Evolutionary conservation across 1,139 yeast genomes (phyloP).

Genomic region (Pichia sp.): DNA sequence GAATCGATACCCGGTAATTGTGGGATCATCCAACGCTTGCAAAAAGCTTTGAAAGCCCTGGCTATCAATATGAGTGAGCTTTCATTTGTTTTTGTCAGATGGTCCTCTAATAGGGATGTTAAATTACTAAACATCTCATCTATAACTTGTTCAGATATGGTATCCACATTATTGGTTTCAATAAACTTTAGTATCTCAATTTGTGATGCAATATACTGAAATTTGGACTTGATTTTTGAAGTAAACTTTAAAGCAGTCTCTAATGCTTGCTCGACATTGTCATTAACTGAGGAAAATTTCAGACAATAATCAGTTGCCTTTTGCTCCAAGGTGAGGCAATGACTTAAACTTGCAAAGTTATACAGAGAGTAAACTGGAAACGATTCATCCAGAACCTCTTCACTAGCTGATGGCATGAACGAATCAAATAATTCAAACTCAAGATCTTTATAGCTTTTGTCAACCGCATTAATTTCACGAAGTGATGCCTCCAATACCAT

Average conservation of each 20-base stretch:
- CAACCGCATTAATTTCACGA: not conserved
- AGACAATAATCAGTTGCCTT: not conserved
- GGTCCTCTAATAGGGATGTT: slow-evolving; percentile 16
- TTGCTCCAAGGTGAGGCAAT: slow-evolving; percentile 3
- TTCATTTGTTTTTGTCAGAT: slow-evolving; percentile 21
- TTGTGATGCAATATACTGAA: slow-evolving; percentile 12
- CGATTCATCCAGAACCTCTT: not conserved
- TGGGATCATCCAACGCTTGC: slow-evolving; percentile 11
- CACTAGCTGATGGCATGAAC: slow-evolving; percentile 2
- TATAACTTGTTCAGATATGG: not conserved
- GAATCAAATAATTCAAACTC: slow-evolving; percentile 13
- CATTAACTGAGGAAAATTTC: not conserved
- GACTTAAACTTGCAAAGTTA: slow-evolving; percentile 1
- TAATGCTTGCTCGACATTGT: not conserved
- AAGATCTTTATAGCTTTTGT: too few species aligned
- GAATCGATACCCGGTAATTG: slow-evolving; percentile 11
- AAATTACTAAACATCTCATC: slow-evolving; percentile 10
- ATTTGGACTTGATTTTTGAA: slow-evolving; percentile 7
- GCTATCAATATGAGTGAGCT: slow-evolving; percentile 14
- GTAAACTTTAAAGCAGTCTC: slow-evolving; percentile 2
- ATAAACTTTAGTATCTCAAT: slow-evolving; percentile 10
- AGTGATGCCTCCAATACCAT: slow-evolving; percentile 3
- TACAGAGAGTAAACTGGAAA: slow-evolving; percentile 10
- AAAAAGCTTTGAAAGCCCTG: slow-evolving; percentile 7
- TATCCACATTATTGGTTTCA: not conserved